Conservation (phyloP, 1,284 basidiomycete species). For the Boletus chippewaensis region DNA sequence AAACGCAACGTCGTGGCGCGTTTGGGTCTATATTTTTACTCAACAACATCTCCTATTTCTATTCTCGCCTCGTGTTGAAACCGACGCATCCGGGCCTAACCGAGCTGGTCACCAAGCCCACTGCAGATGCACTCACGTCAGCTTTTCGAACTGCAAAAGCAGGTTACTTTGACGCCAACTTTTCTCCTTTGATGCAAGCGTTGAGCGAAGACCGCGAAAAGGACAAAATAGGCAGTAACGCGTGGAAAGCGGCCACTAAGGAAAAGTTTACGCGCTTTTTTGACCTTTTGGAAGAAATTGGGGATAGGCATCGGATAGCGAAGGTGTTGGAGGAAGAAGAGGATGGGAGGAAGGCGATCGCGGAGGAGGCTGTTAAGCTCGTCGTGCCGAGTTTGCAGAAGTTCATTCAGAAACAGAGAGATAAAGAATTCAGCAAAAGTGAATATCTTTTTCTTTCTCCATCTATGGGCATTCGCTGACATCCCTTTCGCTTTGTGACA, state of each 20-base stretch:
- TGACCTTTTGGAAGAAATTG: constrained; percentile 67
- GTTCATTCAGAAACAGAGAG: constrained; percentile 66
- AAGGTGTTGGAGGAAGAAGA: constrained; percentile 66
- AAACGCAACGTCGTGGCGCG: constrained; percentile 55
- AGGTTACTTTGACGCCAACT: constrained; percentile 74
- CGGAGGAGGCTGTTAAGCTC: constrained; percentile 67
- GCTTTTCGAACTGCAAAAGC: constrained; percentile 73
- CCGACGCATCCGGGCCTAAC: constrained; percentile 41
- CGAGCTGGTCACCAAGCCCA: constrained; percentile 51
- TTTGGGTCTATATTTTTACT: constrained; percentile 69
- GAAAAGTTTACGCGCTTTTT: constrained; percentile 77
- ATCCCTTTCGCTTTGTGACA: constrained; percentile 24
- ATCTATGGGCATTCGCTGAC: background rate
- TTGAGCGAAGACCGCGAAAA: constrained; percentile 60
- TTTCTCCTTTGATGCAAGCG: constrained; percentile 65
- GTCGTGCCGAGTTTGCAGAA: constrained; percentile 66
- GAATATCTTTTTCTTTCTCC: constrained; percentile 2
- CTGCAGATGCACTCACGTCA: constrained; percentile 55
- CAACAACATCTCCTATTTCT: constrained; percentile 70
- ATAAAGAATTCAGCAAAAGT: constrained; percentile 82
- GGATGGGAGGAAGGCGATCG: constrained; percentile 48
- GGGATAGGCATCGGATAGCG: constrained; percentile 63
- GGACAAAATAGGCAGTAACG: constrained; percentile 43
- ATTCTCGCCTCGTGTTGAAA: constrained; percentile 47
- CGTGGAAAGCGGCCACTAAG: constrained; percentile 55